Evolutionary conservation across 2,329 filamentous ascomycete genomes (phyloP).

Genomic region (Diaporthe vexans): DNA sequence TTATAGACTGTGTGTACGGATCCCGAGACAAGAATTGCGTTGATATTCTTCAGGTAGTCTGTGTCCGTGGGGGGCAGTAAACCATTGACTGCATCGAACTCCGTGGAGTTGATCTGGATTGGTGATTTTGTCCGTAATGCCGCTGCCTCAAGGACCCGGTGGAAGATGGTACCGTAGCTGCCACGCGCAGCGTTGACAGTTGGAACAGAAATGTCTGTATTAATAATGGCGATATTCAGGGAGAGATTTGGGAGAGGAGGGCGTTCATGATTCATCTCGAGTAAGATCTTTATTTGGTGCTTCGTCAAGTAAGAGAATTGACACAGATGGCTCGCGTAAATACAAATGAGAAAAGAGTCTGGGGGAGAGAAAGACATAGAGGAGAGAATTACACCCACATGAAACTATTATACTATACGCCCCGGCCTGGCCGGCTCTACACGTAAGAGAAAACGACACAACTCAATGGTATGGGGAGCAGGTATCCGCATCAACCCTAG

Average conservation of each 20-base stretch:
- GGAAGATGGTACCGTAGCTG: conserved; percentile 3
- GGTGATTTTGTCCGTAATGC: conserved; percentile 4
- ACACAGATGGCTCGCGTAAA: neutral
- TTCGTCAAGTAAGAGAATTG: neutral
- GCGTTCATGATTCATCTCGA: neutral
- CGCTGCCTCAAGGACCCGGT: neutral
- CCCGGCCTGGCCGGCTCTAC: neutral
- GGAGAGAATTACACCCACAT: neutral
- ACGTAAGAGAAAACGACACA: neutral
- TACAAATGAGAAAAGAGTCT: neutral
- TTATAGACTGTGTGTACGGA: conserved; percentile 11
- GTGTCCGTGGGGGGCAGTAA: neutral
- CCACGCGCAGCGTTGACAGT: conserved; percentile 2
- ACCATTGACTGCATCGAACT: conserved; percentile 11
- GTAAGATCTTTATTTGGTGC: neutral
- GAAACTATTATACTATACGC: neutral
- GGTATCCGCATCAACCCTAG: conserved; percentile 1
- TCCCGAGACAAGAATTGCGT: conserved; percentile 13
- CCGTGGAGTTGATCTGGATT: neutral
- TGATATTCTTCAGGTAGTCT: neutral
- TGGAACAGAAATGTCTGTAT: conserved; percentile 2
- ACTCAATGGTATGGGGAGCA: neutral
- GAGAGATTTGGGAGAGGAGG: neutral
- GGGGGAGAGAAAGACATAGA: neutral
- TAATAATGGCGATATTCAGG: neutral